Evolutionary conservation across 2,329 filamentous ascomycete species (phyloP).

Genomic region (Polychaeton citri): DNA sequence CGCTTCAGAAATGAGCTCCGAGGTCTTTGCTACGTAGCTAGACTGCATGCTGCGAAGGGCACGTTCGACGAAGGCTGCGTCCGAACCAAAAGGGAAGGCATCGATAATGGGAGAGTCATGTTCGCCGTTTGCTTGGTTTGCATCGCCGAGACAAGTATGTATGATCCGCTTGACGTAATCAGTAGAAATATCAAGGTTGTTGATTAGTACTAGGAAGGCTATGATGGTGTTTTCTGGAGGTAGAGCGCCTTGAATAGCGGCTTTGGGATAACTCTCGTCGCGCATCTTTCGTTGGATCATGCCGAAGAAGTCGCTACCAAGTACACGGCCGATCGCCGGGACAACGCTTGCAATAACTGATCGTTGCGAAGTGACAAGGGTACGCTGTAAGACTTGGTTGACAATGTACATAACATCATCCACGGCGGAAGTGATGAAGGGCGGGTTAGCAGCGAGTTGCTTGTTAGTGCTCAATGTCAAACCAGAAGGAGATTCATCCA

Average conservation of each 20-base stretch:
- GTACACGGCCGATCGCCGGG: conserved; percentile 63
- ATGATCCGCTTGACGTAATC: conserved; percentile 88
- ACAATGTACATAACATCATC: conserved; percentile 99
- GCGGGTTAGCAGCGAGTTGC: conserved; percentile 61
- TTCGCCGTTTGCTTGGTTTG: conserved; percentile 6
- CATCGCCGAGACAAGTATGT: conserved; percentile 43
- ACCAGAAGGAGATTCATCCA: conserved; percentile 76
- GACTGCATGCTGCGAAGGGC: conserved; percentile 56
- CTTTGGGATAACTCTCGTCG: conserved; percentile 81
- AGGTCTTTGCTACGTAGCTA: conserved; percentile 63
- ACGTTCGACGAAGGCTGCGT: conserved; percentile 55
- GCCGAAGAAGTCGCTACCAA: conserved; percentile 81
- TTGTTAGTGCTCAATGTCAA: conserved; percentile 63
- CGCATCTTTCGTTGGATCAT: conserved; percentile 98
- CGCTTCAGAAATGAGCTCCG: conserved; percentile 71
- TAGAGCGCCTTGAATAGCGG: conserved; percentile 61
- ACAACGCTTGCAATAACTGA: conserved; percentile 66
- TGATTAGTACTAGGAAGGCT: conserved; percentile 82
- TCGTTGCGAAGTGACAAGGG: conserved; percentile 72
- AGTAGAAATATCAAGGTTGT: conserved; percentile 84
- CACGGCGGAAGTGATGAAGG: conserved; percentile 87
- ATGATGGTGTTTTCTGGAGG: conserved; percentile 83
- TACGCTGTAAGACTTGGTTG: conserved; percentile 77
- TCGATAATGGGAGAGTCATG: conserved; percentile 18
- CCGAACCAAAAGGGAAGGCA: conserved; percentile 69